Conservation (phyloP, 176 grass and related monocot species). For the Ensete glaucum region DNA sequence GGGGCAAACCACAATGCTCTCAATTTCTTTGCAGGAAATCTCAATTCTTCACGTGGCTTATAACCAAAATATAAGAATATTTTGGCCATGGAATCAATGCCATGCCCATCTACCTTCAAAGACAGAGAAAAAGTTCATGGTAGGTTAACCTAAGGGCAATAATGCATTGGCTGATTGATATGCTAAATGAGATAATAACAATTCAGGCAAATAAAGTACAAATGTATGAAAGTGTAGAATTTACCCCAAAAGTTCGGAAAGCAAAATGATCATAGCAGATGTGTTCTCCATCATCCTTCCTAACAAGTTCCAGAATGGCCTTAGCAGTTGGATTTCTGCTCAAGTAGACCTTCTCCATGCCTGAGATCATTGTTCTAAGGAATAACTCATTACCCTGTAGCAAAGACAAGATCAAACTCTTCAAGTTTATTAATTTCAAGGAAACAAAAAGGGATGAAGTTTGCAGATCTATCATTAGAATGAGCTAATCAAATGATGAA, state of each 20-base stretch:
- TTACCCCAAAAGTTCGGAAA: conserved; percentile 91
- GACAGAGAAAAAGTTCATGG: neutral
- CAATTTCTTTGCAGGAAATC: conserved; percentile 86
- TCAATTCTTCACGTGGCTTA: conserved; percentile 56
- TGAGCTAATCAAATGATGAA: neutral
- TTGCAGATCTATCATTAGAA: neutral
- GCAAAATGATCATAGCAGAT: conserved; percentile 93
- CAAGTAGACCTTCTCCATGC: conserved; percentile 85
- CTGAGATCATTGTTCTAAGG: conserved; percentile 54
- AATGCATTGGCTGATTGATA: neutral
- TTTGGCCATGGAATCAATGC: conserved; percentile 74
- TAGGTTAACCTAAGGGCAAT: too few relatives aligned
- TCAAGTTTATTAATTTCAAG: neutral
- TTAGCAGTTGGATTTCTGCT: conserved; percentile 79
- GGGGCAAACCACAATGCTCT: conserved; percentile 94
- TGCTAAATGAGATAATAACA: neutral
- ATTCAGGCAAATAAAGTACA: conserved; percentile 1
- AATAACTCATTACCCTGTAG: conserved; percentile 72
- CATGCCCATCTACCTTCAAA: conserved; percentile 79
- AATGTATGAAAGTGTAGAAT: neutral
- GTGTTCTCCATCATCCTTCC: conserved; percentile 55
- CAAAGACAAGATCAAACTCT: conserved; percentile 8
- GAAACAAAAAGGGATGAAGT: neutral
- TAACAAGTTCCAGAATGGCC: conserved; percentile 66
- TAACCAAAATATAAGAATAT: conserved; percentile 93